A percentile compares a stretch with the other conserved stretches of the same genome.
phyloP scores from a whole-genome alignment of 371 early-diverging fungal species.

The Rhizopus sp. region DNA sequence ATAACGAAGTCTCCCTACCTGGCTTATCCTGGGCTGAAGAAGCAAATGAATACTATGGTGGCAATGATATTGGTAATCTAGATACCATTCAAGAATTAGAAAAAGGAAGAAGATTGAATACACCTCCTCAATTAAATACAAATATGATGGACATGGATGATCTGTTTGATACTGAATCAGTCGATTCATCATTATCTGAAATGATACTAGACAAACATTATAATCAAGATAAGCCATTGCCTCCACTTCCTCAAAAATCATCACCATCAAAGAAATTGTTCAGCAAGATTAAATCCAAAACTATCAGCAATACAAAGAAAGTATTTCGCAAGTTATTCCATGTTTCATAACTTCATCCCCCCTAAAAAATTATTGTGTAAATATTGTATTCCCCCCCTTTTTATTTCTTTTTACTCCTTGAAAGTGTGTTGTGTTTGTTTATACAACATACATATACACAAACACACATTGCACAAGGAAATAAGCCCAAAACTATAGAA shows the following conservation, averaged over 20 bases:
- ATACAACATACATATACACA: neutral
- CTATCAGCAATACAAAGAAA: neutral
- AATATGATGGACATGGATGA: slow-evolving; percentile 12
- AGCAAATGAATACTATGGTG: slow-evolving; percentile 19
- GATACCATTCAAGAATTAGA: slow-evolving; percentile 14
- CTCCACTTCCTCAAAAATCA: neutral
- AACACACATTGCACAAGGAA: neutral
- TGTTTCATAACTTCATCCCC: slow-evolving; percentile 5
- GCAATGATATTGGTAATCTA: slow-evolving; percentile 16
- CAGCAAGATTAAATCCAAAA: neutral
- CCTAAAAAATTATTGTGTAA: neutral
- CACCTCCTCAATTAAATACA: slow-evolving; percentile 7
- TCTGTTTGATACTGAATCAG: slow-evolving; percentile 4
- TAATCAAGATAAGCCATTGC: slow-evolving; percentile 1
- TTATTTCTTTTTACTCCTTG: neutral
- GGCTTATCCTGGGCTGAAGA: slow-evolving; percentile 29
- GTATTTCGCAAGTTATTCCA: slow-evolving; percentile 1
- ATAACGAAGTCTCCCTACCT: slow-evolving; percentile 12
- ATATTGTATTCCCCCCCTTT: slow-evolving; percentile 1
- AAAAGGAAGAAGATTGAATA: slow-evolving; percentile 7
- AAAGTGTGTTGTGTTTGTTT: neutral
- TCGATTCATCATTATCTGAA: neutral
- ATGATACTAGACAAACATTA: neutral
- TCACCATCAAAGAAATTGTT: neutral
- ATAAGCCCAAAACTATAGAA: neutral